Percentiles rank a stretch among this genome's conserved stretches.
phyloP scores from a whole-genome alignment of 345 rosid genomes.

The Euphorbia pulcherrima region DNA sequence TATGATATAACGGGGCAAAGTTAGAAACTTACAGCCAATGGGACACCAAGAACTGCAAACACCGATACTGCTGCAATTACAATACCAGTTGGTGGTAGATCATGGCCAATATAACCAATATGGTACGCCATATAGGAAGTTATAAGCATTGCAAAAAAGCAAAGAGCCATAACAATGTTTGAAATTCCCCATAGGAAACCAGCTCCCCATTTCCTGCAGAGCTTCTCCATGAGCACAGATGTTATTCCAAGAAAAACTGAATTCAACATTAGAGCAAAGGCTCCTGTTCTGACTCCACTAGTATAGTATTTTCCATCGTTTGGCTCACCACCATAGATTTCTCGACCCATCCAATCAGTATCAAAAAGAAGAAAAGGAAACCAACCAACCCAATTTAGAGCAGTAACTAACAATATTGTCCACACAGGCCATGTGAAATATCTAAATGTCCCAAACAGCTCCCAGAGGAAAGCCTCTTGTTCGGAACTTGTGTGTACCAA shows the following conservation, averaged over 20 bases:
- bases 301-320: slow-evolving; percentile 58
- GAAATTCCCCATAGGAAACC: slow-evolving; percentile 92
- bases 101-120: slow-evolving; percentile 50
- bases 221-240: slow-evolving; percentile 88
- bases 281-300: slow-evolving; percentile 87
- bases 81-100: slow-evolving; percentile 66
- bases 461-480: slow-evolving; percentile 86
- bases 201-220: slow-evolving; percentile 92
- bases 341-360: slow-evolving; percentile 99
- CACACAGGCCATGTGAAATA: slow-evolving; percentile 67
- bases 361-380: slow-evolving; percentile 89
- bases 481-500: slow-evolving; percentile 45
- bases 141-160: slow-evolving; percentile 75
- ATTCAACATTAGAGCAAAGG: slow-evolving; percentile 87
- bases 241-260: slow-evolving; percentile 87
- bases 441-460: slow-evolving; percentile 80
- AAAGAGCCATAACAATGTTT: slow-evolving; percentile 73
- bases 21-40: slow-evolving; percentile 77
- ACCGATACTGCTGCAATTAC: slow-evolving; percentile 57
- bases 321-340: slow-evolving; percentile 82
- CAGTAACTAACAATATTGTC: slow-evolving; percentile 74
- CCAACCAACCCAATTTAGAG: slow-evolving; percentile 90
- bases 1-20: slow-evolving; percentile 10
- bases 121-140: slow-evolving; percentile 56
- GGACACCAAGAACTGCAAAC: slow-evolving; percentile 75